These are phyloP conservation scores for Phalaenopsis equestris DNA, from an alignment of 106 monocot genomes.

Conservation along the genomic window DNA sequence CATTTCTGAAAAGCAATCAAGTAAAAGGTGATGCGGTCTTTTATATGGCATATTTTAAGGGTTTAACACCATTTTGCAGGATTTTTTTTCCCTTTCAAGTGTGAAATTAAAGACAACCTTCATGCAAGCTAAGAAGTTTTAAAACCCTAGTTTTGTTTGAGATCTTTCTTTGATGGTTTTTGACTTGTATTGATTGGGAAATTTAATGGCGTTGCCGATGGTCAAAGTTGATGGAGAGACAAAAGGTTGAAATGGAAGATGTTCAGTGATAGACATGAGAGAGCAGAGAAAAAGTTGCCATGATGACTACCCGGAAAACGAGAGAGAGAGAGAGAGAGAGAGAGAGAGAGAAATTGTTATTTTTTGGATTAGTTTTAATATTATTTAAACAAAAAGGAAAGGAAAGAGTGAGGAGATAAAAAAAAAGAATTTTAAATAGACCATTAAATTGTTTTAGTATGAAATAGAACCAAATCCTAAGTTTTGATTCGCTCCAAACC, in stretches of 20 bases:
- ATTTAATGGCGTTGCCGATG: background rate
- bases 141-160: background rate
- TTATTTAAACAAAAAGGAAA: too few species aligned
- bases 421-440: too few species aligned
- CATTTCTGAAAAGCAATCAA: background rate
- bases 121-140: background rate
- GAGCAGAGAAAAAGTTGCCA: background rate
- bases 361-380: too few species aligned
- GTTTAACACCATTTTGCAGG: too few species aligned
- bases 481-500: too few species aligned
- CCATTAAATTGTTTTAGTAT: too few species aligned
- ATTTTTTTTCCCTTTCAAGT: too few species aligned
- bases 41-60: background rate
- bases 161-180: background rate
- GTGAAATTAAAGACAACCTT: background rate
- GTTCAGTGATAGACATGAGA: background rate
- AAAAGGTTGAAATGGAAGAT: background rate
- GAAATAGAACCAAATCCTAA: too few species aligned
- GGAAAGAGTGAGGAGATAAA: too few species aligned
- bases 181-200: background rate
- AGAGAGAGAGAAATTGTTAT: too few species aligned
- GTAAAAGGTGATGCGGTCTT: background rate
- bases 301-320: background rate
- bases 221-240: background rate
- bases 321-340: too few species aligned